Evolutionary conservation across 2,329 filamentous ascomycete species (phyloP), one percentile per base, ranked within the genome.

Genomic region (Aspergillus bombycis): DNA sequence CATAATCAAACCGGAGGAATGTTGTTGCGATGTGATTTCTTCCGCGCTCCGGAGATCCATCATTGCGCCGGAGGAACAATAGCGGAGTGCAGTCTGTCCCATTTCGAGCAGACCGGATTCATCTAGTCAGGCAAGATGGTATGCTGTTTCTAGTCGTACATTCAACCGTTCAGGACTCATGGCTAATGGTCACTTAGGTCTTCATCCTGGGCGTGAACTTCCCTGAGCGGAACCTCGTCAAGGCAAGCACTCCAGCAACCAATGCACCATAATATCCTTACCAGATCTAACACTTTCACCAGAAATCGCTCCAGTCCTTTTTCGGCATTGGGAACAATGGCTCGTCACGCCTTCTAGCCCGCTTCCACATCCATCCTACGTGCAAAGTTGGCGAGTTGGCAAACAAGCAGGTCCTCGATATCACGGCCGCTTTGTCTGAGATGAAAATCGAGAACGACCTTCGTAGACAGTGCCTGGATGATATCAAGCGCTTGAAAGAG

Each of bases 361-460:
- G 92, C 74, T 90, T 93, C 82, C 89, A 90, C 71, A 96, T 99
- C 75, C 92, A 97, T 81, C 89, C 92, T 34, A 89, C 87, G 62
- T 91, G 92, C 68, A 91, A 89, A 74, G 84, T 98, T 70, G 91
- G 91, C 76, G 85, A 88, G 9, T 81, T 99, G 23, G 85, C 88
- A 52, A 88, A 89, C 64, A 89, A 91, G 76, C 94, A 93, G 65
- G 82, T 97, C 70, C 89, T 92, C 58, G 90, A 91, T 59, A 84
- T 99, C 65, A 95, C 91, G 26, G 91, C 91, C 57, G 92, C 96
- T 74, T 84, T 99, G 46, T 92, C 93, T 19, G 89, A 89, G 60
- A 94, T 99, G 92, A 96, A 91, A 64, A 92, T 98, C 72, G 95
- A 97, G 79, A 96, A 91, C 78, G 94, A 98, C 73, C 84, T 96